Evolutionary conservation across 768 basidiomycete genomes (phyloP).

Genomic region (Pulveroboletus sp.): DNA sequence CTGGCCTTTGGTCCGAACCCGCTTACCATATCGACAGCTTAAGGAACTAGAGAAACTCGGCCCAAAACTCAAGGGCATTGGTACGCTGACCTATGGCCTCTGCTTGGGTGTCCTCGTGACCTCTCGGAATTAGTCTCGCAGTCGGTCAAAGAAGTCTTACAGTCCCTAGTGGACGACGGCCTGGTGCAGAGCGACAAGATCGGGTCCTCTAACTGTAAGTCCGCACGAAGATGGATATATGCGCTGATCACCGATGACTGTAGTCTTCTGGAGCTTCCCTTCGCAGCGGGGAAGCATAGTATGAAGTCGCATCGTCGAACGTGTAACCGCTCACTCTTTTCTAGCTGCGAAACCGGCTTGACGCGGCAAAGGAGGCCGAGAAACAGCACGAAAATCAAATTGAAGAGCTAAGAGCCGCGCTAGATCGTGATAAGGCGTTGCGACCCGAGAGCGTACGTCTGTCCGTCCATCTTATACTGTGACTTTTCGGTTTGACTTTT

Average conservation of each 20-base stretch:
- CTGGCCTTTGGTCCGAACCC: background rate
- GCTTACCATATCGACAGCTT: slow-evolving; percentile 40
- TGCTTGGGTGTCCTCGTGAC: background rate
- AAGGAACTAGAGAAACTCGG: slow-evolving; percentile 91
- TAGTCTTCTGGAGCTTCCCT: slow-evolving; percentile 96
- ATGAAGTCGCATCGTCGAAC: slow-evolving; percentile 3
- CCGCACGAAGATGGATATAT: slow-evolving; percentile 14
- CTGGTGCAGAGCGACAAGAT: slow-evolving; percentile 89
- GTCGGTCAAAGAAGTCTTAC: slow-evolving; percentile 87
- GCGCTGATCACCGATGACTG: slow-evolving; percentile 12
- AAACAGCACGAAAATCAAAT: slow-evolving; percentile 43
- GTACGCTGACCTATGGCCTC: slow-evolving; percentile 36
- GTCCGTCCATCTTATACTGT: background rate
- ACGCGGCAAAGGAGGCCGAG: slow-evolving; percentile 45
- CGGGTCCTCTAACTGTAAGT: slow-evolving; percentile 88
- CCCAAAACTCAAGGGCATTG: slow-evolving; percentile 88
- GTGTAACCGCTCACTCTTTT: background rate
- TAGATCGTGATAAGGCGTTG: slow-evolving; percentile 49
- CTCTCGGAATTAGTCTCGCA: slow-evolving; percentile 60
- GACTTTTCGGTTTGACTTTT: background rate
- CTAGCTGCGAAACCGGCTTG: slow-evolving; percentile 57
- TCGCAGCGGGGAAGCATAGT: slow-evolving; percentile 82
- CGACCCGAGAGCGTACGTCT: slow-evolving; percentile 55
- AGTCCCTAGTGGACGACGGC: slow-evolving; percentile 82
- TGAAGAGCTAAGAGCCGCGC: slow-evolving; percentile 42